phyloP scores from a whole-genome alignment of 2,329 filamentous ascomycete genomes.

The Hymenoscyphus albidus region DNA sequence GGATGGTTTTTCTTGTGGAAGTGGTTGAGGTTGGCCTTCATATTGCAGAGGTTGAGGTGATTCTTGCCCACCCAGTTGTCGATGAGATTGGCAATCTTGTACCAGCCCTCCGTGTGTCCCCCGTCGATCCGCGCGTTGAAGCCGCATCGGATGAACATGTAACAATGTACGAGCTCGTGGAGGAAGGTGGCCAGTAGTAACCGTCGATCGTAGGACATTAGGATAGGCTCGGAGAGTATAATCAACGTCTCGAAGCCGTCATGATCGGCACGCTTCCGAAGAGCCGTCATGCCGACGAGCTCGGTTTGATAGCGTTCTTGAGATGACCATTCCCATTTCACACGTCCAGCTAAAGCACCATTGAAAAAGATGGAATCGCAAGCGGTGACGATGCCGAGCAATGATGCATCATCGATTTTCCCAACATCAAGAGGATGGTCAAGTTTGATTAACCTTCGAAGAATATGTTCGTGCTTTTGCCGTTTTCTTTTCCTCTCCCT shows the following conservation, averaged over 20 bases:
- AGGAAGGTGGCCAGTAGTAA: slow-evolving; percentile 62
- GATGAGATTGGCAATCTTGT: slow-evolving; percentile 55
- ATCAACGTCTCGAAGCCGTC: slow-evolving; percentile 61
- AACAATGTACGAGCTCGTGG: slow-evolving; percentile 65
- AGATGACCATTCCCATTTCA: slow-evolving; percentile 59
- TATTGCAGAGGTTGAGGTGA: slow-evolving; percentile 52
- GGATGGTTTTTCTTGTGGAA: slow-evolving; percentile 37
- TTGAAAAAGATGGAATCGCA: slow-evolving; percentile 62
- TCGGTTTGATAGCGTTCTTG: slow-evolving; percentile 49
- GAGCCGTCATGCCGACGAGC: slow-evolving; percentile 60
- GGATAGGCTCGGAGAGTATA: slow-evolving; percentile 55
- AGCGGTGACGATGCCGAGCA: slow-evolving; percentile 56
- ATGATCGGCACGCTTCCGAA: slow-evolving; percentile 39
- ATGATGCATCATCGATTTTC: slow-evolving; percentile 52
- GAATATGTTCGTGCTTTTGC: slow-evolving; percentile 48
- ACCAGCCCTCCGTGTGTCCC: slow-evolving; percentile 59
- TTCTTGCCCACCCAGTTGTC: slow-evolving; percentile 43
- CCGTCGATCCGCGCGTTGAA: slow-evolving; percentile 52
- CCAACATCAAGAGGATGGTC: slow-evolving; percentile 47
- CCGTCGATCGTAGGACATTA: slow-evolving; percentile 55
- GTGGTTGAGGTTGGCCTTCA: slow-evolving; percentile 58
- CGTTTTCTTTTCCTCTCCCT: slow-evolving; percentile 22
- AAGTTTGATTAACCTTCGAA: slow-evolving; percentile 52
- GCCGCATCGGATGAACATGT: slow-evolving; percentile 60
- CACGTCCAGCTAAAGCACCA: slow-evolving; percentile 52